Base-by-base conservation (phyloP, 169 alveolate species). In the Sarcocystis neurona region DNA sequence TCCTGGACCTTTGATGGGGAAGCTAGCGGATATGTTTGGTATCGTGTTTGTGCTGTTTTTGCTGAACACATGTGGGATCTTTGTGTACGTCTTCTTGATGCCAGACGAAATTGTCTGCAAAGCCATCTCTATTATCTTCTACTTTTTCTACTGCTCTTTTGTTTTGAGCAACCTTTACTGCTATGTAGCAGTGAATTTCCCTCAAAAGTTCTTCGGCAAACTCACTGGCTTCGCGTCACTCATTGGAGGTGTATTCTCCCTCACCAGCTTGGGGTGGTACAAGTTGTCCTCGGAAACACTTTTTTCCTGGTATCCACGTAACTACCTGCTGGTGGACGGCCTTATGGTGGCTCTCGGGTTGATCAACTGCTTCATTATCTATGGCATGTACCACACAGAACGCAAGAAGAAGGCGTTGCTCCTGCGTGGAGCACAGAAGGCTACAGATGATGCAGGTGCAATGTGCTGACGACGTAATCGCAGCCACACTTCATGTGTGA, bases 1-100 rank as follows among this genome's bases (percentile, higher is more conserved):
- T 15, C 93, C 93, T 6, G 93, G 91, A 50, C 93, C 93, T 27
- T 10, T 90, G 20, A 84, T 90, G n/a, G 93, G 93, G 2, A 46
- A 66, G 32, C 18, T 90, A 5, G 72, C 84, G 37, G 93, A 90
- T 37, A 44, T 12, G 44, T 90, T 63, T 37, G 93, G 93, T 1
- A 84, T 85, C 27, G 50, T 84, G 0, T 46, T 72, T 39, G 90
- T 84, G 20, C 23, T 90, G 37, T 5, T 47, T 10, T 18, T 72
- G 32, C 37, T 90, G 47, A 90, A 90, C 34, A 32, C 68, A 0
- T 66, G 66, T 10, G 93, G 93, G 6, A 84, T 90, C 23, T 41
- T 70, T 8, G 66, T 85, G 84, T 90, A 82, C n/a, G 12, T 75
- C 37, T 90, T 90, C 20, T 43, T 90, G 3, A 53, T 84, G 63